phyloP scores from a whole-genome alignment of 2,329 filamentous ascomycete genomes.

The Neonectria coccinea region DNA sequence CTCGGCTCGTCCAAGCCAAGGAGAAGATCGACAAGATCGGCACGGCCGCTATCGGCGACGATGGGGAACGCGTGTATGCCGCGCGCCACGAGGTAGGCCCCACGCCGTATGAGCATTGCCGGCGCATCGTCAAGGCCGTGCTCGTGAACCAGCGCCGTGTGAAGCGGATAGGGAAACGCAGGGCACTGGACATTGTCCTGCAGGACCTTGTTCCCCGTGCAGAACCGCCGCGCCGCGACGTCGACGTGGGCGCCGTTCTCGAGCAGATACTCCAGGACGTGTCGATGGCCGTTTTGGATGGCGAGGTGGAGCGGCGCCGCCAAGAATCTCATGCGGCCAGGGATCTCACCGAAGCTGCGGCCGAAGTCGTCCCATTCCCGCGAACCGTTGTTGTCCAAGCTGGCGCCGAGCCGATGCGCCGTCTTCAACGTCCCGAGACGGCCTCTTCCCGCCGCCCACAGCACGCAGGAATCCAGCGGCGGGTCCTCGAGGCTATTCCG shows the following conservation, averaged over 20 bases:
- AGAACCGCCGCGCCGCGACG: constrained; percentile 17
- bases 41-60: neutral
- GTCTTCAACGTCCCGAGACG: constrained; percentile 22
- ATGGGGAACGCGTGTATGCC: constrained; percentile 11
- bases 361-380: constrained; percentile 2
- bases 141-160: constrained; percentile 20
- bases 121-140: constrained; percentile 9
- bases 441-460: constrained; percentile 22
- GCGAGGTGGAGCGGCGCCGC: constrained; percentile 26
- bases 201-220: neutral
- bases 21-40: constrained; percentile 14
- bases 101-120: constrained; percentile 23
- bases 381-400: constrained; percentile 17
- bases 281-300: constrained; percentile 26
- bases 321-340: constrained; percentile 2
- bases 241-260: constrained; percentile 20
- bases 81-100: constrained; percentile 17
- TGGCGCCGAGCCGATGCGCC: constrained; percentile 19
- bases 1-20: constrained; percentile 8
- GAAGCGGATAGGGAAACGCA: constrained; percentile 19
- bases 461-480: constrained; percentile 14
- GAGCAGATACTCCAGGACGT: constrained; percentile 29
- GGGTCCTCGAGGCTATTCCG: constrained; percentile 1
- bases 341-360: neutral
- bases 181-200: neutral